Evolutionary conservation across 306 rosid species (phyloP), one percentile per base, ranked within the genome.

Genomic region (Ochetophila trinervis): DNA sequence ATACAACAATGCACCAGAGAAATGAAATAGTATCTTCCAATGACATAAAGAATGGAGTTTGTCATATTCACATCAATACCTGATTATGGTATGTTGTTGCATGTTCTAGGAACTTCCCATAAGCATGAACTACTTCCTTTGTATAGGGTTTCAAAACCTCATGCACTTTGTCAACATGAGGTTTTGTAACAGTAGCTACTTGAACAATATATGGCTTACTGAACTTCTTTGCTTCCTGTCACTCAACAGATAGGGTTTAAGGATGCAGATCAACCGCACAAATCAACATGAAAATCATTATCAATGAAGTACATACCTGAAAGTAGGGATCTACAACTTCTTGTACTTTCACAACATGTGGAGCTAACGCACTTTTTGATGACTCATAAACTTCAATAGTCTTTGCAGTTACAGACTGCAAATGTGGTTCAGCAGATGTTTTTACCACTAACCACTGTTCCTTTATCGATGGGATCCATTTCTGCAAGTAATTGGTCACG

Each of bases 201-300:
- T 88, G 90, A 80, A 90, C 96, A 57, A 94, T 65, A 72, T 94
- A 86, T 49, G 99, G 97, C 84, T 94, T 86, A 86, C 88, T 86
- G 77, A 84, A 62, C 81, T 63, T 88, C 69, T 84, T 90, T 17
- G 83, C 95, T 72, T 88, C 95, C 99, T 94, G 87, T 71, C 67
- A 83, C 54, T 70, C 71, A 44, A 58, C 71, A 64, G 37, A 35
- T 22, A 74, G 68, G 14, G 20, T 37, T n/a, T 53, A 73, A 36
- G 60, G 76, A 69, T 65, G 71, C 53, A 60, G 23, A 57, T 72
- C 59, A 63, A 51, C 62, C 61, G 18, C 44, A 52, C 37, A 47
- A 48, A 67, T 63, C 57, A 49, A 71, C 56, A 57, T 67, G 4
- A 50, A 20, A 32, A 45, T 73, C 61, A 60, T 12, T 27, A 24